A percentile compares a stretch with the other conserved stretches of the same genome.
These are phyloP conservation scores for Symbiodinium pilosum DNA, from an alignment of 73 alveolate species.

Conservation along the genomic window DNA sequence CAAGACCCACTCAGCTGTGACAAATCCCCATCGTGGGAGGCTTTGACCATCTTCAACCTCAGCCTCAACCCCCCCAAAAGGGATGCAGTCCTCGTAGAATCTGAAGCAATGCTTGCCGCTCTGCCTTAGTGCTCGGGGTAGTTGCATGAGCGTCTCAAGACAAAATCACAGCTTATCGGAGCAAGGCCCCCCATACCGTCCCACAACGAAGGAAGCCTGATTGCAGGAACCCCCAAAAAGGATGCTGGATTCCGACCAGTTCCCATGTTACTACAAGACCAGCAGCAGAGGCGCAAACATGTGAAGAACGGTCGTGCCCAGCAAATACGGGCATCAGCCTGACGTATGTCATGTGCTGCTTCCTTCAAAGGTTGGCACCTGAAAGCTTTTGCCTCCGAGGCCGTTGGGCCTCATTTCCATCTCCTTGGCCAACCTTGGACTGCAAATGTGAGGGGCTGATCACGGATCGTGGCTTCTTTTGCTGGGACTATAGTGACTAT, in stretches of 20 bases:
- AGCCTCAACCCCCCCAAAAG: too few relatives aligned
- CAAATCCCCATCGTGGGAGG: neutral
- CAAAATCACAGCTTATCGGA: neutral
- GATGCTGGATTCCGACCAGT: too few relatives aligned
- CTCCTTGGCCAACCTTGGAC: neutral
- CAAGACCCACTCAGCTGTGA: neutral
- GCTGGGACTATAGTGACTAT: too few relatives aligned
- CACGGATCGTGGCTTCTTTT: neutral
- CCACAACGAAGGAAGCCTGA: too few relatives aligned
- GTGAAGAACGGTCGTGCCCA: constrained; percentile 31
- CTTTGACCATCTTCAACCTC: too few relatives aligned
- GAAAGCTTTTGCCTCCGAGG: too few relatives aligned
- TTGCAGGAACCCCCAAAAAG: too few relatives aligned
- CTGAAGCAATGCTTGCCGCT: constrained; percentile 2
- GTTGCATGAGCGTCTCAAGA: too few relatives aligned
- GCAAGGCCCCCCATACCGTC: too few relatives aligned
- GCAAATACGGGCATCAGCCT: neutral
- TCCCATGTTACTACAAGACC: neutral
- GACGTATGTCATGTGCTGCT: neutral
- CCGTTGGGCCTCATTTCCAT: too few relatives aligned
- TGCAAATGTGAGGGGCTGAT: neutral
- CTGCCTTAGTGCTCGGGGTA: neutral
- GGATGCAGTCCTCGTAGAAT: constrained; percentile 15
- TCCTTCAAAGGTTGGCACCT: too few relatives aligned
- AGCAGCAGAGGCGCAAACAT: neutral